Conservation (phyloP, 2,329 filamentous ascomycete genomes). For the Biscogniauxia mediterranea region DNA sequence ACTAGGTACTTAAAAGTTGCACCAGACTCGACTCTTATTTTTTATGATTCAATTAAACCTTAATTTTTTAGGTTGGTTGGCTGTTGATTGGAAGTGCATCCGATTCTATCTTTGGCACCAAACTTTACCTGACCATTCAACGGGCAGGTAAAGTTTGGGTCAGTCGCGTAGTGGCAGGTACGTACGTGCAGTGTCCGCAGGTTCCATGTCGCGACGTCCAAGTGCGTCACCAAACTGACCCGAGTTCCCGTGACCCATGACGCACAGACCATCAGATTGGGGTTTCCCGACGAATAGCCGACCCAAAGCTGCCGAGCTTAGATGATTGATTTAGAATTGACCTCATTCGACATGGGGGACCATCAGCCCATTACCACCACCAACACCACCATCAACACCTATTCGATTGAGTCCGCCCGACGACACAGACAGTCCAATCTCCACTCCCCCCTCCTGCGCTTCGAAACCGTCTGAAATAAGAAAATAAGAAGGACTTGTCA, state of each 20-base stretch:
- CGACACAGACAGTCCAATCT: conserved; percentile 1
- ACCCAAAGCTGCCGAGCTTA: conserved; percentile 8
- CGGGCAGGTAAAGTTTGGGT: neutral
- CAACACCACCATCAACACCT: conserved; percentile 8
- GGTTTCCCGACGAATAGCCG: conserved; percentile 27
- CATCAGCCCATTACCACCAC: conserved; percentile 5
- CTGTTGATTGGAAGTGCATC: no score
- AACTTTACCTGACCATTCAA: no score
- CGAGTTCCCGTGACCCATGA: conserved; percentile 28
- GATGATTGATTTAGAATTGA: conserved; percentile 5
- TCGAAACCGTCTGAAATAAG: neutral
- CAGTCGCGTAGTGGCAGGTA: neutral
- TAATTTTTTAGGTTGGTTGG: no score
- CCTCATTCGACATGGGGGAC: conserved; percentile 11
- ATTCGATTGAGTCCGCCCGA: conserved; percentile 1
- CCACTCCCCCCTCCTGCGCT: no score
- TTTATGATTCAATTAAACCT: no score
- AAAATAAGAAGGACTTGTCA: conserved; percentile 13
- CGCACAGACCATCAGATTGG: conserved; percentile 8
- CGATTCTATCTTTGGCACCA: neutral
- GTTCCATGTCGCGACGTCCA: conserved; percentile 21
- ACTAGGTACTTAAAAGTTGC: no score
- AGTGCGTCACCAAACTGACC: conserved; percentile 29
- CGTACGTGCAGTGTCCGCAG: neutral
- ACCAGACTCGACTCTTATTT: neutral